phyloP scores from a whole-genome alignment of 108 stramenopile genomes.

The Fragilariopsis cylindrus region DNA sequence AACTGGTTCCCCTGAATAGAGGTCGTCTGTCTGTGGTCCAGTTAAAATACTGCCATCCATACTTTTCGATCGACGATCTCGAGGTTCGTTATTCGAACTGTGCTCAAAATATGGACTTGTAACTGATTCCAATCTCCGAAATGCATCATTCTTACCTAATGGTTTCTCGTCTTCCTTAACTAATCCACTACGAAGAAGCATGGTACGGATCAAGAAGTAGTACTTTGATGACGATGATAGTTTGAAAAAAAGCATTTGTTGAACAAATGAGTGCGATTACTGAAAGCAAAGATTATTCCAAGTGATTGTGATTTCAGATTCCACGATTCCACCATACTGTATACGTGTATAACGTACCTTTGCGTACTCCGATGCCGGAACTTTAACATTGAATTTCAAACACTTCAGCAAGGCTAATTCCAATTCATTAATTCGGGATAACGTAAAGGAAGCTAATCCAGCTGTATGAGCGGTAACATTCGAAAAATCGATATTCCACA shows the following conservation, averaged over 20 bases:
- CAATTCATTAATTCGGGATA: conserved; percentile 90
- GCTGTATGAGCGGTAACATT: conserved; percentile 51
- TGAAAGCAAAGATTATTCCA: background rate
- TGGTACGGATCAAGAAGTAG: conserved; percentile 90
- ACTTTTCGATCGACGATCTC: conserved; percentile 31
- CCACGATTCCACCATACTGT: background rate
- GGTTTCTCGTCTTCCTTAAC: conserved; percentile 31
- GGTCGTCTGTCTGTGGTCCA: background rate
- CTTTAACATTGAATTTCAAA: conserved; percentile 86
- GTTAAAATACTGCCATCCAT: conserved; percentile 23
- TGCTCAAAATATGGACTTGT: conserved; percentile 17
- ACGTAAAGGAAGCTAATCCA: conserved; percentile 58
- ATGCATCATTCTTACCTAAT: conserved; percentile 22
- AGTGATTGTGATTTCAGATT: background rate
- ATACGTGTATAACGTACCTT: background rate
- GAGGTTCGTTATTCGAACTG: background rate
- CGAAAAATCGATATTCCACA: conserved; percentile 96
- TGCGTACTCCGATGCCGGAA: conserved; percentile 84
- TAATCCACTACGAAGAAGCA: conserved; percentile 79
- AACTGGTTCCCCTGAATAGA: conserved; percentile 26
- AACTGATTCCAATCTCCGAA: conserved; percentile 4
- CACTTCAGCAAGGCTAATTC: conserved; percentile 78
- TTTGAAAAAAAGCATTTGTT: background rate
- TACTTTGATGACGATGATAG: conserved; percentile 67
- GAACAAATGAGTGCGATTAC: background rate